Evolutionary conservation across 2,329 filamentous ascomycete species (phyloP).

Genomic region (Stachybotrys echinatus): DNA sequence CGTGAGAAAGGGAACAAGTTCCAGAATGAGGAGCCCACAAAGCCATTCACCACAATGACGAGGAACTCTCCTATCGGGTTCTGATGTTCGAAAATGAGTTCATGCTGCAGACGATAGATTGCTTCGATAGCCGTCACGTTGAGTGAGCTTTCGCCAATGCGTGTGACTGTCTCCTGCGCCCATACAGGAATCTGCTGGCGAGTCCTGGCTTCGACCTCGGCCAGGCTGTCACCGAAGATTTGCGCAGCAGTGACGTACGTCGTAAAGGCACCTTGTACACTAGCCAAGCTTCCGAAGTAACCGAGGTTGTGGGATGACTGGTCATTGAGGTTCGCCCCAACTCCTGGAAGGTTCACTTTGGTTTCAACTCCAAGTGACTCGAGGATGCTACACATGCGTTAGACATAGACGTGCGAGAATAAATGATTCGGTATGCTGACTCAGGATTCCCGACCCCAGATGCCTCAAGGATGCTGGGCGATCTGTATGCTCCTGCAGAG

Average conservation of each 20-base stretch:
- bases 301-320: slow-evolving; percentile 32
- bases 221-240: slow-evolving; percentile 23
- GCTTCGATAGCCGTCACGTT: slow-evolving; percentile 26
- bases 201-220: slow-evolving; percentile 16
- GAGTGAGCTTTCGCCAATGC: slow-evolving; percentile 18
- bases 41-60: slow-evolving; percentile 21
- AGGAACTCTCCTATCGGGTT: slow-evolving; percentile 43
- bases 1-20: slow-evolving; percentile 31
- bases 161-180: slow-evolving; percentile 19
- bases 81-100: slow-evolving; percentile 39
- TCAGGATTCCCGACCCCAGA: slow-evolving; percentile 44
- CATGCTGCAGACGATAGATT: slow-evolving; percentile 38
- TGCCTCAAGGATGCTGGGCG: slow-evolving; percentile 45
- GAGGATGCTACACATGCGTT: slow-evolving; percentile 22
- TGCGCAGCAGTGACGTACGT: slow-evolving; percentile 27
- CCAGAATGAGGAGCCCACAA: slow-evolving; percentile 32
- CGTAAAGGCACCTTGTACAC: slow-evolving; percentile 16
- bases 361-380: slow-evolving; percentile 34
- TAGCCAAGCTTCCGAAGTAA: slow-evolving; percentile 14
- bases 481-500: slow-evolving; percentile 43
- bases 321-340: slow-evolving; percentile 48
- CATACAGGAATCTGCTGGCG: slow-evolving; percentile 19
- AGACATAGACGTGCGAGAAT: neutral
- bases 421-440: neutral
- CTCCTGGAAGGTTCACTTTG: slow-evolving; percentile 40